phyloP scores from a whole-genome alignment of 2,329 filamentous ascomycete genomes.

The Mycocentrospora acerina region DNA sequence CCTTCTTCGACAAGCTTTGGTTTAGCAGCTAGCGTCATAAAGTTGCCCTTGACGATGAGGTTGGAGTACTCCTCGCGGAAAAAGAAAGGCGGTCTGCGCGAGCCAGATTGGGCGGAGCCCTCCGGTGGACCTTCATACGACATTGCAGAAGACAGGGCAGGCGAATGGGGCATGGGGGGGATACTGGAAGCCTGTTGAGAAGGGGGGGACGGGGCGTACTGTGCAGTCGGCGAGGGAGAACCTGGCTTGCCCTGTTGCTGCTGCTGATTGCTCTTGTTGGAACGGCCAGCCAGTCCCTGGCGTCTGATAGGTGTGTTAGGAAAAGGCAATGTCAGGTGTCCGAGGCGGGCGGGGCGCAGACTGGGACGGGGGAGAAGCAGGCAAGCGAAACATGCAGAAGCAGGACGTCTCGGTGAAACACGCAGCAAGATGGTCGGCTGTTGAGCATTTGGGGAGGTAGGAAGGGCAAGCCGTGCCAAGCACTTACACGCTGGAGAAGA shows the following conservation, averaged over 20 bases:
- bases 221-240: conserved; percentile 39
- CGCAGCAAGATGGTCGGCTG: conserved; percentile 18
- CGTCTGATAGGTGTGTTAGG: conserved; percentile 36
- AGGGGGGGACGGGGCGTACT: conserved; percentile 39
- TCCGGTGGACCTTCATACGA: conserved; percentile 59
- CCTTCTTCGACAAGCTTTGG: conserved; percentile 92
- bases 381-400: conserved; percentile 13
- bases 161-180: conserved; percentile 41
- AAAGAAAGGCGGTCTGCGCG: conserved; percentile 72
- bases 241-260: conserved; percentile 35
- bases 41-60: conserved; percentile 95
- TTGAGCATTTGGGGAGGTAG: conserved; percentile 31
- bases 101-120: conserved; percentile 46
- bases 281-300: conserved; percentile 47
- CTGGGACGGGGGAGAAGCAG: conserved; percentile 1
- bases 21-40: conserved; percentile 90
- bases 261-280: conserved; percentile 43
- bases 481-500: conserved; percentile 48
- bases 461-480: conserved; percentile 38
- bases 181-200: conserved; percentile 34
- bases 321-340: conserved; percentile 14
- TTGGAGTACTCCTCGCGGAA: conserved; percentile 74
- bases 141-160: conserved; percentile 51
- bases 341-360: conserved; percentile 6
- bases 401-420: too few species aligned